Conservation (phyloP, 768 basidiomycete species). For the Flagelloscypha sp. region DNA sequence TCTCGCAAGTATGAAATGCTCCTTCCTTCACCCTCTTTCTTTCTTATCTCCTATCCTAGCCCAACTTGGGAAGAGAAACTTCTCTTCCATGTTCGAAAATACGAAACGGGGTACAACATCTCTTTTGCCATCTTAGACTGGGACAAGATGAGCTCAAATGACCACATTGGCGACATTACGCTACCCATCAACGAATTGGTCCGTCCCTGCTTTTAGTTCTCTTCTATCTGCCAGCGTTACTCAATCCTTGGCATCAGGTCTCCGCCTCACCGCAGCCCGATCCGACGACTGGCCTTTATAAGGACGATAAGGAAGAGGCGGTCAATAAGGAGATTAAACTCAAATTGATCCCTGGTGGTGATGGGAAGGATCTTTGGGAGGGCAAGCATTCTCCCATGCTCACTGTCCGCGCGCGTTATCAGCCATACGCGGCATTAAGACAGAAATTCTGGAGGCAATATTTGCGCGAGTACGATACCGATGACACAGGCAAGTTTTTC, state of each 20-base stretch:
- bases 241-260: no score
- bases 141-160: constrained; percentile 90
- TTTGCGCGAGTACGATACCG: constrained; percentile 83
- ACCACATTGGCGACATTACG: constrained; percentile 73
- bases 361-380: constrained; percentile 67
- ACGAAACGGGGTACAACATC: constrained; percentile 72
- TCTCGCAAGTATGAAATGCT: no score
- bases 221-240: no score
- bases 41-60: no score
- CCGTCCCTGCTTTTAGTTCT: no score
- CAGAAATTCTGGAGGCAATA: constrained; percentile 89
- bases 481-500: no score
- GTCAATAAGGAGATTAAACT: constrained; percentile 75
- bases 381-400: constrained; percentile 63
- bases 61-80: constrained; percentile 94
- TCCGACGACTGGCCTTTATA: constrained; percentile 44
- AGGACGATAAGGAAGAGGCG: constrained; percentile 40
- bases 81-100: constrained; percentile 87
- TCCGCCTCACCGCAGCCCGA: constrained; percentile 36
- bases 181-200: constrained; percentile 66
- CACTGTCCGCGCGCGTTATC: constrained; percentile 79
- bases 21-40: no score
- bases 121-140: constrained; percentile 88
- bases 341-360: constrained; percentile 43
- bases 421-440: constrained; percentile 87